Conservation (phyloP, 2,329 filamentous ascomycete genomes). For the Fusarium drepaniforme region DNA sequence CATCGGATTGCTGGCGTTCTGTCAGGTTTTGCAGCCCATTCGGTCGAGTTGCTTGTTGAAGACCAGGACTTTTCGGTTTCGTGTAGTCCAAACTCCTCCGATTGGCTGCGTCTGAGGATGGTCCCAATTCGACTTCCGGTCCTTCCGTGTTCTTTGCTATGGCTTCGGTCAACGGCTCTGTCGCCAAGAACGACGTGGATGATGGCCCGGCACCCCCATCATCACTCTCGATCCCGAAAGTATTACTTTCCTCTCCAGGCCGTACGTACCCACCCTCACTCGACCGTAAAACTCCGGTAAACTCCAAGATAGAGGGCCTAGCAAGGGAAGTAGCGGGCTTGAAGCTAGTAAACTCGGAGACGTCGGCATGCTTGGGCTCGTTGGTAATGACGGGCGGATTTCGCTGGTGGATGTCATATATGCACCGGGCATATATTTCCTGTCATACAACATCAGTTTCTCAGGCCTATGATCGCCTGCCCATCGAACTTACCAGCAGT, state of each 20-base stretch:
- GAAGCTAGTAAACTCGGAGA: not conserved
- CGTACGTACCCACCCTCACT: conserved; percentile 1
- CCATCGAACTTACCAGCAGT: not conserved
- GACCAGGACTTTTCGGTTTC: not conserved
- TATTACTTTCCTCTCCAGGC: conserved; percentile 11
- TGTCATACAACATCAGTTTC: not conserved
- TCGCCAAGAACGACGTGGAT: not conserved
- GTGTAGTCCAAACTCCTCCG: not conserved
- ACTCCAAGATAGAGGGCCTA: conserved; percentile 16
- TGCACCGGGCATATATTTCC: conserved; percentile 16
- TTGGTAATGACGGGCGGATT: not conserved
- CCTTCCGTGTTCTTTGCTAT: not conserved
- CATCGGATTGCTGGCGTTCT: not conserved
- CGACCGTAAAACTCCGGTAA: conserved; percentile 12
- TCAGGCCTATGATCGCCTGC: no score
- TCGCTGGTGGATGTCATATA: conserved; percentile 9
- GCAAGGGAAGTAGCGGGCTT: not conserved
- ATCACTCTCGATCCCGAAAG: not conserved
- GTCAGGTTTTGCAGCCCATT: not conserved
- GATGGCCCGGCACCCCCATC: no score
- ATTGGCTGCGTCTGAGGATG: not conserved
- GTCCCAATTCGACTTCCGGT: not conserved
- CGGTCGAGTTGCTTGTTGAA: not conserved
- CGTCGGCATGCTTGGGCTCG: conserved; percentile 11
- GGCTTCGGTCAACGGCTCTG: not conserved